Percentiles rank a stretch among this genome's conserved stretches.
These are phyloP conservation scores for Ophiostoma montium DNA, from an alignment of 2,329 filamentous ascomycete species.

Conservation along the genomic window DNA sequence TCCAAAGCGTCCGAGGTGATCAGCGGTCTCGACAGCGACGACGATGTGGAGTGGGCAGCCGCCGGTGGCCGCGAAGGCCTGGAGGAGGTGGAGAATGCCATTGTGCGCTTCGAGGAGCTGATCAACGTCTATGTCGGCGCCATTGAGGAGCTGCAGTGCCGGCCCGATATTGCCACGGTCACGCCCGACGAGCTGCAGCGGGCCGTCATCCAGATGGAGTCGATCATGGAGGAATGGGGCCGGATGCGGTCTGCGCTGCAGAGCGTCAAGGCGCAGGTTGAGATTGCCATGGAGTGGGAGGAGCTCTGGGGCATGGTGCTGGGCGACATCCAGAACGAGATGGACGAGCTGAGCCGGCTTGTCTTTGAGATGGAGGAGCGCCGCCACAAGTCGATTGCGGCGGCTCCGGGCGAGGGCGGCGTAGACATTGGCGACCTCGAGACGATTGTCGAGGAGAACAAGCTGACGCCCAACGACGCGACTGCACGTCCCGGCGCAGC, in stretches of 20 bases:
- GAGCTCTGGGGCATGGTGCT: slow-evolving; percentile 90
- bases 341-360: slow-evolving; percentile 43
- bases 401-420: slow-evolving; percentile 42
- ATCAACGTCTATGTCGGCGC: slow-evolving; percentile 86
- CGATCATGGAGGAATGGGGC: slow-evolving; percentile 70
- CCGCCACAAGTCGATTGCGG: slow-evolving; percentile 63
- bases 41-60: slow-evolving; percentile 96
- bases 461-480: slow-evolving; percentile 9
- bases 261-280: slow-evolving; percentile 76
- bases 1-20: slow-evolving; percentile 83
- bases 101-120: slow-evolving; percentile 71
- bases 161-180: slow-evolving; percentile 60
- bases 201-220: slow-evolving; percentile 80
- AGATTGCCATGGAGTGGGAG: slow-evolving; percentile 98
- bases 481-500: slow-evolving; percentile 31
- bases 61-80: slow-evolving; percentile 70
- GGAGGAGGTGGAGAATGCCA: slow-evolving; percentile 58
- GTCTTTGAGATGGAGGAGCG: slow-evolving; percentile 98
- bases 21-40: slow-evolving; percentile 77
- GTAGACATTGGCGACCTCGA: slow-evolving; percentile 79
- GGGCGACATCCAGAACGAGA: slow-evolving; percentile 82
- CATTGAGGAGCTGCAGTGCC: slow-evolving; percentile 80
- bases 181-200: slow-evolving; percentile 55
- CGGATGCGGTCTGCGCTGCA: slow-evolving; percentile 66
- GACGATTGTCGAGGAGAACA: slow-evolving; percentile 71